Evolutionary conservation across 2,329 filamentous ascomycete genomes (phyloP), one percentile per base, ranked within the genome.

Genomic region (Xylariaceae sp.): DNA sequence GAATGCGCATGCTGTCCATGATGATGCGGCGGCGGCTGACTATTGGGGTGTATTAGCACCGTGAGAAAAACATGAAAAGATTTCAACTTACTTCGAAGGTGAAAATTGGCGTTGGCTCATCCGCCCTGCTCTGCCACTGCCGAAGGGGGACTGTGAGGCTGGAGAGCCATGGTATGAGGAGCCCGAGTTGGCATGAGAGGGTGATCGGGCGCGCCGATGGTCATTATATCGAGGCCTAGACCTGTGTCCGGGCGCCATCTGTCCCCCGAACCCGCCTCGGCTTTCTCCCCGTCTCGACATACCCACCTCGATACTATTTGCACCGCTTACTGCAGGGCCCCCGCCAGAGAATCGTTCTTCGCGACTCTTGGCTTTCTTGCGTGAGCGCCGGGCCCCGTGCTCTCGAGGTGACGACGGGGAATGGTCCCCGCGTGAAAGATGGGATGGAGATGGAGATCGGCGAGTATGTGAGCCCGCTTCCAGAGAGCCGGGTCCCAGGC

Each of bases 91-190:
- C 52, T 47, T 51, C 38, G 50, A 45, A 31, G 63, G 58, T 11
- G 60, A 63, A 37, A 56, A 60, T 38, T 61, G 63, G 41, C 60
- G 68, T 14, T 64, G 65, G 39, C 57, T 59, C 28, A 40, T 42
- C 67, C 75, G 75, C 32, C 64, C 65, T 19, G 70, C 70, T 54
- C 75, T 64, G 31, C 64, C 64, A 41, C 62, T 61, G 23, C 64
- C 64, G 50, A 80, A 75, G 11, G 78, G 75, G 24, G 78, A 80
- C 27, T 73, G 70, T 19, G 51, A 46, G 39, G 70, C 70, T n/a
- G 79, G 75, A 13, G 78, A 80, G 29, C 68, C 70, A 44, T 76
- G 73, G 45, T 71, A 67, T 13, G 68, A 68, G 32, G 67, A 69
- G 32, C 60, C 68, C 14, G 74, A 68, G 15, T 67, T 65, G 43